Evolutionary conservation across 257 asterid species (phyloP).

Genomic region (Solanum ossicruentum): DNA sequence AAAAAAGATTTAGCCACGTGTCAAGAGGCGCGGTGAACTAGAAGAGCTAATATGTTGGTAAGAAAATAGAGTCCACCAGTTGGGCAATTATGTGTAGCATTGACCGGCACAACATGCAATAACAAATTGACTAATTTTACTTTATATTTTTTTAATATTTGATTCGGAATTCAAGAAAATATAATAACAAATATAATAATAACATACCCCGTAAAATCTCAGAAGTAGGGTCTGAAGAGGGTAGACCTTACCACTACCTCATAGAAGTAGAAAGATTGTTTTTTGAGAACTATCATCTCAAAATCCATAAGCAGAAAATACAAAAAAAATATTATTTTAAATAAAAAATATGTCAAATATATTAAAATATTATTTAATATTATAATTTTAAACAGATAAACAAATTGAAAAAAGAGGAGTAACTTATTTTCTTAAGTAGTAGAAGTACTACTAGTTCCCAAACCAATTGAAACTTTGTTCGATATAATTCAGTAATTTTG

Average conservation of each 20-base stretch:
- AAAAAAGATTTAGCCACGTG: not conserved
- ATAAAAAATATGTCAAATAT: too few species aligned
- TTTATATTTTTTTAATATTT: not conserved
- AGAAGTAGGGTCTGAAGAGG: too few species aligned
- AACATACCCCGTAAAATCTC: accelerated
- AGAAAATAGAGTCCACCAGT: not conserved
- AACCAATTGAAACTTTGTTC: not conserved
- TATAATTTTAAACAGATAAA: too few species aligned
- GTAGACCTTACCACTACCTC: too few species aligned
- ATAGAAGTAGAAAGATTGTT: too few species aligned
- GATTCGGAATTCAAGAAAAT: accelerated
- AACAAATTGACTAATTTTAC: not conserved
- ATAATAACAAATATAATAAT: too few species aligned
- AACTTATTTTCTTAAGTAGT: not conserved
- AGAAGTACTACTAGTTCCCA: not conserved
- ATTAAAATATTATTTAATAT: too few species aligned
- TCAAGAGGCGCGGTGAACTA: not conserved
- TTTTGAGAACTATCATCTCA: too few species aligned
- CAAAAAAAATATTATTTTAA: not conserved
- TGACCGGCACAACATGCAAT: not conserved
- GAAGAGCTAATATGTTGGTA: not conserved
- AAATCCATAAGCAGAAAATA: too few species aligned
- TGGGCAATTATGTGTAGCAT: not conserved
- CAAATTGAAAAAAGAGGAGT: not conserved
- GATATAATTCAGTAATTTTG: not conserved